Evolutionary conservation across 148 eudicot genomes (phyloP), one percentile per base, ranked within the genome.

Genomic region (Rhododendron ovatum): DNA sequence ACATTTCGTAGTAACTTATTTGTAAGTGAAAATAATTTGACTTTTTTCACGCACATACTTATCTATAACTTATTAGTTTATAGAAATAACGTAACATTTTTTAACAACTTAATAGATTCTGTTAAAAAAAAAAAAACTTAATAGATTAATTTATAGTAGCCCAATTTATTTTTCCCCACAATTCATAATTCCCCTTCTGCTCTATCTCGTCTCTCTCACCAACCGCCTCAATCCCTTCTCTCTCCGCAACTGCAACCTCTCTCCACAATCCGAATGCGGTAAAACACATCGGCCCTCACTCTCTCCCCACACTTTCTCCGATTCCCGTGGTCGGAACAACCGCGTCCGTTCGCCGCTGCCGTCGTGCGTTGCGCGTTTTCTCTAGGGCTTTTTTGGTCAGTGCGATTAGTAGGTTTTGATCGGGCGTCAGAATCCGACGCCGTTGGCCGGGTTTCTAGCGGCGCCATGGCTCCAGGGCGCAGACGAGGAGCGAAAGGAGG

Each of bases 391-490:
- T 84, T 67, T 73, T 41, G 80, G 85, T 50, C 55, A 59, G 45
- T 43, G 41, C 65, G 45, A 73, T 71, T 53, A 55, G 50, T 8
- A 20, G 35, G 30, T 43, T 76, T 28, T 15, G 76, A 82, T 82
- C 57, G 33, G 35, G 45, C 84, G 75, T n/a, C 47, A 55, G 14
- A 33, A 43, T 50, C 26, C 76, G 85, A 59, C 82, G 85, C 26
- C n/a, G 63, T 74, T 37, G 61, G 30, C 63, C 48, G 82, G 45
- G 24, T 73, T 47, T 88, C 26, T 50, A 33, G 9, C 5, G 48
- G 41, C 88, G 89, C 85, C 82, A 96, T 96, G 99, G 96, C 98
- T 90, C 98, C 99, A 8, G 90, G 91, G 89, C 95, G 98, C 17
- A 94, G 69, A 86, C 94, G 93, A 47, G 98, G 98, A 86, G 93